Base-by-base conservation (phyloP, 805 yeast genomes). In the Jamesozyma hellenica region DNA sequence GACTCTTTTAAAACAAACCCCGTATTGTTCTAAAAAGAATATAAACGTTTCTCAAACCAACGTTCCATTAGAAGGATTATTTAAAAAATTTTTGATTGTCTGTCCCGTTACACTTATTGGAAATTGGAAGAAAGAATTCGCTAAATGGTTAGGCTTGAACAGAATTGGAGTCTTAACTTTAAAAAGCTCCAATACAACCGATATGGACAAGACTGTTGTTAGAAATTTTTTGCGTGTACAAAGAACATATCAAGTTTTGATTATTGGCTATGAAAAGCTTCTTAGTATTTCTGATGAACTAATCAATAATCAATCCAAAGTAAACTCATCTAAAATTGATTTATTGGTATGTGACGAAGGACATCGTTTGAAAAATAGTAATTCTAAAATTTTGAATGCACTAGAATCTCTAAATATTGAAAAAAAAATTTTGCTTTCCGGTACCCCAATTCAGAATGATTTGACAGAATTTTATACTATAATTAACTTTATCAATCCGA, bases 381-480 rank as follows among this genome's bases (percentile, higher is more conserved):
- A 77, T 9, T 85, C 83, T 42, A 87, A 85, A 57, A 76, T 82
- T 0, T 64, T 86, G 38, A 77, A 75, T 42, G 75, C 78, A 0
- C 63, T 90, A 38, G 74, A 72, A 31, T 51, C 67, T 1, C 59
- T 87, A 14, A 63, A 75, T 32, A 69, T 80, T 4, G 65, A 66
- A 7, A 73, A 68, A 32, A 75, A 80, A 44, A 64, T 90, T 2
- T 52, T 90, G 4, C 63, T 92, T 6, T 76, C 95, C 0, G 98
- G 96, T 0, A 86, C 96, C 0, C 96, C 95, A 0, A 85, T 92
- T 28, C 98, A 92, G 55, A 92, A 92, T 60, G 95, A 92, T 57
- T 69, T 92, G 35, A 64, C 64, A 2, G 98, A 92, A 55, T 90
- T 84, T 56, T 85, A 67, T 60, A 79, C 82, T 9, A 75, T 92